phyloP scores from a whole-genome alignment of 1,284 basidiomycete genomes.

The Xerocomus amazonicus region DNA sequence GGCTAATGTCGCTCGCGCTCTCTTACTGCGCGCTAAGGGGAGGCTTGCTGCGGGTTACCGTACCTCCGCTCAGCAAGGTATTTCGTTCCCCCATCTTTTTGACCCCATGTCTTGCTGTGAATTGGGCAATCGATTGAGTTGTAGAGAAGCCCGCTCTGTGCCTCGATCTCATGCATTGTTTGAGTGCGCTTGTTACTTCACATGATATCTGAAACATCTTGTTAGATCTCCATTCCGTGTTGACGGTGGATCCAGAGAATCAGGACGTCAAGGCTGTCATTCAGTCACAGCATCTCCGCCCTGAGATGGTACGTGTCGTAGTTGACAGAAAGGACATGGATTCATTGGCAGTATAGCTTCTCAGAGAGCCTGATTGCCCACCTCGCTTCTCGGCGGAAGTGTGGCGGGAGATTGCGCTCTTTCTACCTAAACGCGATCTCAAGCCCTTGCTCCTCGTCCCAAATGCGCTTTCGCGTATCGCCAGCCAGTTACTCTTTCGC shows the following conservation, averaged over 20 bases:
- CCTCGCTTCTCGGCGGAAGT: constrained; percentile 62
- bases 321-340: neutral
- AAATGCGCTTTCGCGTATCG: constrained; percentile 62
- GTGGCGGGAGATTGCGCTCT: constrained; percentile 65
- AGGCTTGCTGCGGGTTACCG: constrained; percentile 56
- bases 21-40: constrained; percentile 59
- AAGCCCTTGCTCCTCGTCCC: constrained; percentile 62
- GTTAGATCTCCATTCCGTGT: constrained; percentile 61
- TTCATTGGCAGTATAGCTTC: constrained; percentile 20
- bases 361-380: constrained; percentile 33
- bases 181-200: neutral
- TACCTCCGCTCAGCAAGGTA: constrained; percentile 64
- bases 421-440: constrained; percentile 61
- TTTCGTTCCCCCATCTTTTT: neutral
- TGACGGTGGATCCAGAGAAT: constrained; percentile 63
- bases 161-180: neutral
- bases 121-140: neutral
- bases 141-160: neutral
- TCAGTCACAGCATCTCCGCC: constrained; percentile 36
- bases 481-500: constrained; percentile 62
- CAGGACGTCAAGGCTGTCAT: constrained; percentile 61
- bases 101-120: neutral
- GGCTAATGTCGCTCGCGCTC: constrained; percentile 54
- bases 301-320: constrained; percentile 29
- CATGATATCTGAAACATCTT: constrained; percentile 10